Conservation (phyloP, 345 rosid species). For the Syzygium aromaticum region DNA sequence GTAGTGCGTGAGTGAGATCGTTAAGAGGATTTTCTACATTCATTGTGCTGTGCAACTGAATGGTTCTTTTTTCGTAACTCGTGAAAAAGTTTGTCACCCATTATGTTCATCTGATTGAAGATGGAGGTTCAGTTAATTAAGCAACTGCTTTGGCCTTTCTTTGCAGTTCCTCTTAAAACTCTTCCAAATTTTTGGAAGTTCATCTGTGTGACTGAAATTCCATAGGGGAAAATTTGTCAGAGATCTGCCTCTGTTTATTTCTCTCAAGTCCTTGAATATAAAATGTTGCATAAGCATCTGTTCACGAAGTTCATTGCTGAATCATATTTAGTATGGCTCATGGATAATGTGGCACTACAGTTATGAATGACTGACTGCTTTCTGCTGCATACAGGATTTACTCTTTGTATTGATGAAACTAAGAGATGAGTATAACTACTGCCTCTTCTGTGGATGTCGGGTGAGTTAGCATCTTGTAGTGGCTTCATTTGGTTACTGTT, state of each 20-base stretch:
- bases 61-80: not conserved
- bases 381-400: slow-evolving; percentile 58
- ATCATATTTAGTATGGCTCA: not conserved
- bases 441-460: slow-evolving; percentile 82
- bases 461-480: slow-evolving; percentile 9
- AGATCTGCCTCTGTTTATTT: not conserved
- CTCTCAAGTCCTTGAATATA: not conserved
- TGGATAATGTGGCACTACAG: not conserved
- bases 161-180: not conserved
- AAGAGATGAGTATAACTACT: slow-evolving; percentile 69
- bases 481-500: not conserved
- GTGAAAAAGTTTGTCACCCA: not conserved
- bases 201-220: not conserved
- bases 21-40: not conserved
- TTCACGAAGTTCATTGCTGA: not conserved
- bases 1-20: not conserved
- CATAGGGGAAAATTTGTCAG: not conserved
- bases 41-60: not conserved
- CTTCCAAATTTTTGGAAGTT: not conserved
- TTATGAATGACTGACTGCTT: not conserved
- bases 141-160: not conserved
- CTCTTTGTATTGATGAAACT: slow-evolving; percentile 54
- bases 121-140: not conserved
- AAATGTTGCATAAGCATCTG: not conserved
- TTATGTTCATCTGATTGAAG: not conserved